phyloP scores from a whole-genome alignment of 2,329 filamentous ascomycete species.

The Ilyonectria sp. region DNA sequence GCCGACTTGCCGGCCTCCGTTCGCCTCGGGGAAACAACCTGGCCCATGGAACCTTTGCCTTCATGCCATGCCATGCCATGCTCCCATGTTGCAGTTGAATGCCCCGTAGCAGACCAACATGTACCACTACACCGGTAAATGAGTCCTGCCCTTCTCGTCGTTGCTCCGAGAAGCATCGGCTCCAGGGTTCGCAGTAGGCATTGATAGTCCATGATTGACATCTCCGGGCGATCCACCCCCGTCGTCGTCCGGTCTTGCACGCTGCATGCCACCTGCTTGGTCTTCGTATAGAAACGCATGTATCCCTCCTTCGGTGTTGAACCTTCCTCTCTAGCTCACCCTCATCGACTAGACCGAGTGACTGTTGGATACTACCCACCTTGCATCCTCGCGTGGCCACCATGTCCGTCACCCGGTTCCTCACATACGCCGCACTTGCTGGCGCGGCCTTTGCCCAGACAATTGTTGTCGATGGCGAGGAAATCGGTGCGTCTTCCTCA shows the following conservation, averaged over 20 bases:
- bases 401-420: conserved; percentile 35
- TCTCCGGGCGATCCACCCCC: conserved; percentile 2
- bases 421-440: conserved; percentile 35
- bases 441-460: conserved; percentile 44
- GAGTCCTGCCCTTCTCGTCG: conserved; percentile 26
- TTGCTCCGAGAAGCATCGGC: conserved; percentile 18
- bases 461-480: conserved; percentile 43
- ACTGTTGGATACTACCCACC: conserved; percentile 11
- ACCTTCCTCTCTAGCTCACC: conserved; percentile 18
- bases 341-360: conserved; percentile 9
- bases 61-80: conserved; percentile 10
- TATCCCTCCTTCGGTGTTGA: conserved; percentile 16
- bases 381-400: conserved; percentile 19
- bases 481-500: conserved; percentile 40
- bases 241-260: conserved; percentile 3
- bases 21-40: conserved; percentile 17
- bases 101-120: conserved; percentile 25
- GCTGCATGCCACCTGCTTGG: background rate
- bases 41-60: conserved; percentile 12
- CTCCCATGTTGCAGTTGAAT: background rate
- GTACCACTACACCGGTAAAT: conserved; percentile 25
- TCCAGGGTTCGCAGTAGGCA: conserved; percentile 15
- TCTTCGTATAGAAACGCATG: conserved; percentile 29
- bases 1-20: conserved; percentile 4
- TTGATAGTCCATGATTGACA: conserved; percentile 18